Evolutionary conservation across 495 filamentous ascomycete species (phyloP), one percentile per base, ranked within the genome.

Genomic region (Annulohypoxylon stygium): DNA sequence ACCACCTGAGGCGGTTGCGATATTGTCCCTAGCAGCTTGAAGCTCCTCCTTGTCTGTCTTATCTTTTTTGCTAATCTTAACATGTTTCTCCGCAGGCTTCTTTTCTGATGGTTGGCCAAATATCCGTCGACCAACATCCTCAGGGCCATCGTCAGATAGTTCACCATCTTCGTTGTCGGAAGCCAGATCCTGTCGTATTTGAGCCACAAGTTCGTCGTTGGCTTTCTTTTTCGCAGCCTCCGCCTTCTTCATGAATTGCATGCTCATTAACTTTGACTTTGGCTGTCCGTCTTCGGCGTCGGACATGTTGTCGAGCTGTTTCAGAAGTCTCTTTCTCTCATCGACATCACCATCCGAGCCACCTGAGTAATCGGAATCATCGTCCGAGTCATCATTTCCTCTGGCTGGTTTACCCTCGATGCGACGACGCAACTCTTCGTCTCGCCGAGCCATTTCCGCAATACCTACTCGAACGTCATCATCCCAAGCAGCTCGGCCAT

Each of bases 221-320:
- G 89, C 85, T 61, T 89, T 89, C 76, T 90, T 94, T 70, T 87
- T 88, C 43, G 88, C 83, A 10, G 90, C 92, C 70, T 98, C 94
- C 11, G 93, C 94, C 47, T 90, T 93, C 71, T 90, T 88, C 96
- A 99, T 99, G 76, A 98, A 99, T 20, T 77, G 67, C 81, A 64
- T 77, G 4, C 61, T 79, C 78, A 74, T 53, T 23, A 75, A 43
- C 65, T 85, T 87, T 18, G 86, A 83, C 4, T 81, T 83, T 51
- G 84, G 83, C 20, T 68, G 60, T 0, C 79, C 78, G 12, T 78
- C 78, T 4, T 81, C 81, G 8, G 48, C 69, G 2, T 78, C 75
- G 2, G 81, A 86, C 1, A 85, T 71, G 2, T 80, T 81, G 47
- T 90, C 83, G 5, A 95, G 82, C 53, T 90, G 83, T 16, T 81